Evolutionary conservation across 2,329 filamentous ascomycete species (phyloP).

Genomic region (Colletotrichum caudatum): DNA sequence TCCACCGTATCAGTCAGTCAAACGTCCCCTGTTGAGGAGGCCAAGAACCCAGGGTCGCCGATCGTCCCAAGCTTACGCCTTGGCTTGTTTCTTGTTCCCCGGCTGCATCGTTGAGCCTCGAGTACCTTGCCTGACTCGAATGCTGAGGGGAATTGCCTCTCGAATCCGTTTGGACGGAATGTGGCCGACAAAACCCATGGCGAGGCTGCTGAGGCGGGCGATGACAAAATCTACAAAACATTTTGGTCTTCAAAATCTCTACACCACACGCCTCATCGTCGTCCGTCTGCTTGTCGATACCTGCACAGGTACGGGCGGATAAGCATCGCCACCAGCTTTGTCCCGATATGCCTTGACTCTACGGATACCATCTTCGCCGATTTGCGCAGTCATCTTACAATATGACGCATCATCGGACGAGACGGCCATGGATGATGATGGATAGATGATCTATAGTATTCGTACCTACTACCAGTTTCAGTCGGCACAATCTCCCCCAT

Average conservation of each 20-base stretch:
- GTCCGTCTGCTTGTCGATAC: too few species aligned
- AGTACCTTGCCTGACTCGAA: conserved; percentile 36
- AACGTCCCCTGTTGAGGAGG: conserved; percentile 15
- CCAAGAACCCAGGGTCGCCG: conserved; percentile 11
- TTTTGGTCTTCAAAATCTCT: too few species aligned
- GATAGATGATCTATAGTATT: neutral
- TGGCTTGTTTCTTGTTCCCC: conserved; percentile 16
- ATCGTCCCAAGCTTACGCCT: conserved; percentile 31
- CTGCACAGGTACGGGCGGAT: neutral
- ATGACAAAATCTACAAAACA: neutral
- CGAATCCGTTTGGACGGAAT: conserved; percentile 14
- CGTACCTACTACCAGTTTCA: too few species aligned
- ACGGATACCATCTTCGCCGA: neutral
- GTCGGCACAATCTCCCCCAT: conserved; percentile 25
- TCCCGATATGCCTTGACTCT: conserved; percentile 3
- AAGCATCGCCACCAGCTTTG: neutral
- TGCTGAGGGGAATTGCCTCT: conserved; percentile 15
- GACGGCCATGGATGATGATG: neutral
- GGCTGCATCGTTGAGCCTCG: conserved; percentile 27
- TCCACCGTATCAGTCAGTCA: neutral
- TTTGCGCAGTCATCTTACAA: conserved; percentile 9
- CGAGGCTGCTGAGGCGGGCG: neutral
- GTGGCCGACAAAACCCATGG: conserved; percentile 24
- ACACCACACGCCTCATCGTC: too few species aligned
- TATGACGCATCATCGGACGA: neutral